Base-by-base conservation (phyloP, 23 red algal species). In the Pyropia haitanensis region DNA sequence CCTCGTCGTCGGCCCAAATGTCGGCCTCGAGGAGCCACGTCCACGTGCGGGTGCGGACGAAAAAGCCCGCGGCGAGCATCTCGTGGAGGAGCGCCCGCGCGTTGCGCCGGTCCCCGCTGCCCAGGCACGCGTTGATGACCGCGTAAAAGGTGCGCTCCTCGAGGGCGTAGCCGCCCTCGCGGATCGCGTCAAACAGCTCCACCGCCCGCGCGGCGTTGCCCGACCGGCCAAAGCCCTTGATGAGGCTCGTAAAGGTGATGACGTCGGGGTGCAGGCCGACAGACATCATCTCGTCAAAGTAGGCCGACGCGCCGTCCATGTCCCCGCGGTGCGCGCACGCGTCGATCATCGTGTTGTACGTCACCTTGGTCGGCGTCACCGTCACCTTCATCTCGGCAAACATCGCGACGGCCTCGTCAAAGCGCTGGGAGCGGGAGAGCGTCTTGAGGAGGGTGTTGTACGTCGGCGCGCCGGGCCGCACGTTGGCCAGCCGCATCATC, bases 171-270 rank as follows among this genome's bases (percentile, higher is more conserved):
- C 71, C 81, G 16, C 81, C 81, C 55, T 87, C 27, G 53, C 76
- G 74, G 71, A 87, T 87, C 2, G 81, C 81, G 51, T 87, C 72
- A 44, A 58, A 87, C 27, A 87, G 62, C 46, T 77, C 64, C 19
- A 87, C 71, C 34, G 81, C 81, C 53, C 71, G 63, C 53, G 59
- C 33, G n/a, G 81, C 60, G 19, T 77, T 64, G 17, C 25, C 62
- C 26, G 70, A 48, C n/a, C 81, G 81, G 13, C 81, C 81, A 72
- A 87, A 87, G 48, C 81, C 81, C 61, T 87, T 87, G 20, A 87
- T 31, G 49, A 87, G 65, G 15, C 71, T 76, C 16, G 81, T 87
- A 54, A 87, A 69, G 16, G 81, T 87, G 54, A 70, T 76, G 39
- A 87, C 76, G 31, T 87, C 81, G 2, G 81, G 81, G 16, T 49